Evolutionary conservation across 2,329 filamentous ascomycete species (phyloP).

Genomic region (Colletotrichum sp.): DNA sequence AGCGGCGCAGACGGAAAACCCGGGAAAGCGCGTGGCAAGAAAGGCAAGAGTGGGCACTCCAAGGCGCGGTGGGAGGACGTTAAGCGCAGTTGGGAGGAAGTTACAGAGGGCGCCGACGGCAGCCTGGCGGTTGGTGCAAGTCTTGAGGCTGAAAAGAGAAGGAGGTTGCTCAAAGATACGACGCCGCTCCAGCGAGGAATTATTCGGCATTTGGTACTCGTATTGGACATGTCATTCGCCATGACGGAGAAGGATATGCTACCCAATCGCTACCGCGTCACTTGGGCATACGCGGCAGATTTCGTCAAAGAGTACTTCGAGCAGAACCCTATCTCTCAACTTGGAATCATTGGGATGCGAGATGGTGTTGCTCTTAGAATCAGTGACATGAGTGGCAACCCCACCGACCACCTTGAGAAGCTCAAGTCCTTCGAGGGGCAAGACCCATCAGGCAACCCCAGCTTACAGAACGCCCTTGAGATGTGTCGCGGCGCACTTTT

Average conservation of each 20-base stretch:
- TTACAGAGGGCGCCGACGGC: slow-evolving; percentile 81
- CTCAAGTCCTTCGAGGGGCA: slow-evolving; percentile 70
- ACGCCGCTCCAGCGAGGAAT: slow-evolving; percentile 96
- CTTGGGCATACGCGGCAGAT: slow-evolving; percentile 80
- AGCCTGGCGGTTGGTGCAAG: slow-evolving; percentile 77
- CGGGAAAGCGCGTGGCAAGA: slow-evolving; percentile 26
- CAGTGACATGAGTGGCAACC: slow-evolving; percentile 90
- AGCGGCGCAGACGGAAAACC: neutral
- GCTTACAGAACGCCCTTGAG: slow-evolving; percentile 92
- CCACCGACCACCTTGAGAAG: slow-evolving; percentile 82
- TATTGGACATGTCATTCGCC: slow-evolving; percentile 89
- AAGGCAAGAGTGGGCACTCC: slow-evolving; percentile 33
- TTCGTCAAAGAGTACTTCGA: slow-evolving; percentile 97
- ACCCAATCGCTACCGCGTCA: slow-evolving; percentile 84
- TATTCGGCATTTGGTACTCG: slow-evolving; percentile 91
- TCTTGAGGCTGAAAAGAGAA: slow-evolving; percentile 82
- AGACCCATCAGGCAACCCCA: slow-evolving; percentile 77
- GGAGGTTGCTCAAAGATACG: slow-evolving; percentile 85
- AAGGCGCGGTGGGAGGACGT: slow-evolving; percentile 71
- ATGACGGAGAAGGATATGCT: slow-evolving; percentile 96
- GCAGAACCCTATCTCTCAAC: slow-evolving; percentile 96
- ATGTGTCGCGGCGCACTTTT: slow-evolving; percentile 93
- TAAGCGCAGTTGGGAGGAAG: slow-evolving; percentile 73
- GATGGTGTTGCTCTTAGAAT: slow-evolving; percentile 88
- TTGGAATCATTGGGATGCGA: slow-evolving; percentile 90